Evolutionary conservation across 352 stramenopile species (phyloP).

Genomic region (Pythium volutum): DNA sequence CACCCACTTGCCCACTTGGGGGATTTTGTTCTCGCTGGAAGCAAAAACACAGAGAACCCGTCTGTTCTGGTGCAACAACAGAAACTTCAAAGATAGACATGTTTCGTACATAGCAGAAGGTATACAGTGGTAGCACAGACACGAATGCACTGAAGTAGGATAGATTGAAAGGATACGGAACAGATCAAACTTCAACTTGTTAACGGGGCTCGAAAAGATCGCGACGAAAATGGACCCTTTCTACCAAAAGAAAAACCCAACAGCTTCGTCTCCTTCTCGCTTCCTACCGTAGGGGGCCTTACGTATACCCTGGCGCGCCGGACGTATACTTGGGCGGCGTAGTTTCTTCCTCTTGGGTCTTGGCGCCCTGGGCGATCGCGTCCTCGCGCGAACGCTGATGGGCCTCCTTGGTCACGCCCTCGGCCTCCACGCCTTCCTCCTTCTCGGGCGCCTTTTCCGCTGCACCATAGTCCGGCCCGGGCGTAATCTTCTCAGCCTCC

Average conservation of each 20-base stretch:
- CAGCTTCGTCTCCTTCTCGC: not conserved
- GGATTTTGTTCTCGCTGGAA: not conserved
- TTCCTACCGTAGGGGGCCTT: not conserved
- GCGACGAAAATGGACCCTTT: not conserved
- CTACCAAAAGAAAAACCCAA: not conserved
- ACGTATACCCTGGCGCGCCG: constrained; percentile 12
- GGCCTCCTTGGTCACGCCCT: constrained; percentile 37
- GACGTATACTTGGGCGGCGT: constrained; percentile 37
- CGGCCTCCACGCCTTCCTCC: constrained; percentile 19
- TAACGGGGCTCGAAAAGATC: not conserved
- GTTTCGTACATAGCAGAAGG: not conserved
- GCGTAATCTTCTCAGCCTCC: constrained; percentile 15
- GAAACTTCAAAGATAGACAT: constrained; percentile 7
- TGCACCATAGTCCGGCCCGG: constrained; percentile 25
- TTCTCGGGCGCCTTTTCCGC: constrained; percentile 40
- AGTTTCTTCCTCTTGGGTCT: constrained; percentile 67
- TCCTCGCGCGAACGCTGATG: constrained; percentile 38
- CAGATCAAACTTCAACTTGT: not conserved
- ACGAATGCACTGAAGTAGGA: not conserved
- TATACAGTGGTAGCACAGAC: not conserved
- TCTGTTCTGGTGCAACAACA: not conserved
- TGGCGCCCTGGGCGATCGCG: constrained; percentile 53
- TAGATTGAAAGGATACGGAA: too few species aligned
- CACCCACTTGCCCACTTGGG: not conserved
- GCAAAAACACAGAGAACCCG: constrained; percentile 11